These are phyloP conservation scores for Eucalyptus tenuipes DNA, from an alignment of 345 rosid species.

Conservation along the genomic window DNA sequence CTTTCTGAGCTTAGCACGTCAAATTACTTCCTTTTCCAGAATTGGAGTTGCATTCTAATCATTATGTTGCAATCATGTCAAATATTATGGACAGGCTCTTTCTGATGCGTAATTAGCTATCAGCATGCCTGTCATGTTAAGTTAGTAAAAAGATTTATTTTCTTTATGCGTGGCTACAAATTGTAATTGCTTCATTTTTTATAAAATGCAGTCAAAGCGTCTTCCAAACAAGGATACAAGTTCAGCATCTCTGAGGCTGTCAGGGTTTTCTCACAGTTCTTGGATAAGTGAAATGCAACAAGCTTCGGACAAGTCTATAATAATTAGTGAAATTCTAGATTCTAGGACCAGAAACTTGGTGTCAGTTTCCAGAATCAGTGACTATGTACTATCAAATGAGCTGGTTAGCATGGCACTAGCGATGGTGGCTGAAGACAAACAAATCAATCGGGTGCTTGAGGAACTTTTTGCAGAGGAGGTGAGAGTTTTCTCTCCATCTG, in stretches of 20 bases:
- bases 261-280: slow-evolving; percentile 73
- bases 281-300: slow-evolving; percentile 96
- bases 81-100: not conserved
- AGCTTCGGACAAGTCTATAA: slow-evolving; percentile 77
- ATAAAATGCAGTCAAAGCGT: slow-evolving; percentile 57
- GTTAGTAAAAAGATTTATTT: not conserved
- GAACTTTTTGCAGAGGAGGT: slow-evolving; percentile 86
- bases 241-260: slow-evolving; percentile 19
- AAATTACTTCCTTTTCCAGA: not conserved
- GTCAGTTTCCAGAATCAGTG: slow-evolving; percentile 88
- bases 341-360: slow-evolving; percentile 93
- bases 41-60: not conserved
- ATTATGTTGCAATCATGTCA: not conserved
- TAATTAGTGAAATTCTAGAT: slow-evolving; percentile 85
- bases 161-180: not conserved
- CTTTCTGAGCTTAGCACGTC: not conserved
- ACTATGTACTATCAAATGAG: slow-evolving; percentile 82
- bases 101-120: not conserved
- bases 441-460: slow-evolving; percentile 87
- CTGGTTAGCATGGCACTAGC: slow-evolving; percentile 95
- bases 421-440: slow-evolving; percentile 93
- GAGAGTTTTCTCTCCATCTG: not conserved
- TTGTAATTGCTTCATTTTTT: not conserved
- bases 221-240: slow-evolving; percentile 59
- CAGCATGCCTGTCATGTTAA: not conserved